Conservation (phyloP, 768 basidiomycete genomes). For the Hirschioporus abietinus region DNA sequence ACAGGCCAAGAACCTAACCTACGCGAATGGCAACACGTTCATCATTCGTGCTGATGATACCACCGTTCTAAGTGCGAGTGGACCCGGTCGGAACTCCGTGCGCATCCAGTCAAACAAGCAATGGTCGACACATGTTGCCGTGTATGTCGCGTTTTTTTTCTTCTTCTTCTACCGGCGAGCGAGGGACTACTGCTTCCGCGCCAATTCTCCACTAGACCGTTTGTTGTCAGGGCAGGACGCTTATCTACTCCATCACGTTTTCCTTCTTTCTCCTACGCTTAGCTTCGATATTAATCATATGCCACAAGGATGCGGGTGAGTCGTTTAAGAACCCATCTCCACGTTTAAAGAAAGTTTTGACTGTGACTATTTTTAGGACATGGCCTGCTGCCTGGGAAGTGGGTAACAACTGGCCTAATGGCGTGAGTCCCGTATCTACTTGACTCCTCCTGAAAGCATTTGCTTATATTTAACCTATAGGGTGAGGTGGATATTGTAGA, state of each 20-base stretch:
- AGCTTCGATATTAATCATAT: conserved; percentile 51
- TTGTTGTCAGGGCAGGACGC: neutral
- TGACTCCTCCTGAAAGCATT: neutral
- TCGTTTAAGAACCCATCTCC: conserved; percentile 9
- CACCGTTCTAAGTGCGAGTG: conserved; percentile 38
- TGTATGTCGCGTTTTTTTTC: conserved; percentile 32
- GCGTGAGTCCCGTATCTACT: conserved; percentile 20
- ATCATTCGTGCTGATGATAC: conserved; percentile 51
- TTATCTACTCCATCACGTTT: conserved; percentile 4
- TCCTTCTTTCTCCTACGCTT: conserved; percentile 6
- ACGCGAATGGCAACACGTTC: conserved; percentile 45
- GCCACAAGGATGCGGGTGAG: conserved; percentile 55
- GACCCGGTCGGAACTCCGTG: conserved; percentile 55
- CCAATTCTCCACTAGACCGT: neutral
- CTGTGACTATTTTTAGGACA: conserved; percentile 18
- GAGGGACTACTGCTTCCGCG: neutral
- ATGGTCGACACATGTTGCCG: conserved; percentile 47
- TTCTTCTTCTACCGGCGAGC: conserved; percentile 8
- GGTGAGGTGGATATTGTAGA: conserved; percentile 52
- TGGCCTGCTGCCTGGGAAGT: conserved; percentile 61
- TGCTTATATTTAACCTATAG: conserved; percentile 19
- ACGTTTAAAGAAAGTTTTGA: conserved; percentile 5
- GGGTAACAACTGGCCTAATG: conserved; percentile 44
- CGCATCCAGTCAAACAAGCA: conserved; percentile 47
- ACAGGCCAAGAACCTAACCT: conserved; percentile 49